These are phyloP conservation scores for Lomentospora prolificans DNA, from an alignment of 2,329 filamentous ascomycete species.

Conservation along the genomic window DNA sequence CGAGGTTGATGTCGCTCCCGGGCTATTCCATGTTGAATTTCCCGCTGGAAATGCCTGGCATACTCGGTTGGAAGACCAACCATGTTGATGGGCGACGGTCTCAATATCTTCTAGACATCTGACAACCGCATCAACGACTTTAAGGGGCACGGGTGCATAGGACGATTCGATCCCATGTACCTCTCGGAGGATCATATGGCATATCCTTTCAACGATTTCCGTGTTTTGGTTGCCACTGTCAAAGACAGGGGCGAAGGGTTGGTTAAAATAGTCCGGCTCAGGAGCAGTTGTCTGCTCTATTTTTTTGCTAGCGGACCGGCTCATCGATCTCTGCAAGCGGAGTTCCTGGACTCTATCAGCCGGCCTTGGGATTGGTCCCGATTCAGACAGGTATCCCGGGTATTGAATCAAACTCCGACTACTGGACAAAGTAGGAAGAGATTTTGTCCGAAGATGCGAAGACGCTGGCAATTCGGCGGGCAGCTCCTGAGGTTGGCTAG, in stretches of 20 bases:
- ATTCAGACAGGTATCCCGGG: not conserved
- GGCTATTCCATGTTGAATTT: not conserved
- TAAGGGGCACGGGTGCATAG: not conserved
- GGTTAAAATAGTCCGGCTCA: no score
- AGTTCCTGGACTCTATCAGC: no score
- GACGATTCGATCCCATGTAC: not conserved
- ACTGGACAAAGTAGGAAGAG: not conserved
- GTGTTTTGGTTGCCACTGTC: not conserved
- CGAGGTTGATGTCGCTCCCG: not conserved
- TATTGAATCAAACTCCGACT: not conserved
- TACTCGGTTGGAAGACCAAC: not conserved
- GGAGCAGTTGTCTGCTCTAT: no score
- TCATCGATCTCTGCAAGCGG: no score
- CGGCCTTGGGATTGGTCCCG: no score
- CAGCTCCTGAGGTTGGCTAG: not conserved
- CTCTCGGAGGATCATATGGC: not conserved
- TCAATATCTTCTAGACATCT: conserved; percentile 3
- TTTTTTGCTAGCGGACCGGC: no score
- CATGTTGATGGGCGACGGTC: not conserved
- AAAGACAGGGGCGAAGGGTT: not conserved
- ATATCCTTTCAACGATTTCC: not conserved
- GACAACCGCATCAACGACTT: not conserved
- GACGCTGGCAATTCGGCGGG: not conserved
- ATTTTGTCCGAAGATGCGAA: not conserved
- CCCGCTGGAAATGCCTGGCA: not conserved